Base-by-base conservation (phyloP, 1,284 basidiomycete species). In the Kwoniella shivajii region DNA sequence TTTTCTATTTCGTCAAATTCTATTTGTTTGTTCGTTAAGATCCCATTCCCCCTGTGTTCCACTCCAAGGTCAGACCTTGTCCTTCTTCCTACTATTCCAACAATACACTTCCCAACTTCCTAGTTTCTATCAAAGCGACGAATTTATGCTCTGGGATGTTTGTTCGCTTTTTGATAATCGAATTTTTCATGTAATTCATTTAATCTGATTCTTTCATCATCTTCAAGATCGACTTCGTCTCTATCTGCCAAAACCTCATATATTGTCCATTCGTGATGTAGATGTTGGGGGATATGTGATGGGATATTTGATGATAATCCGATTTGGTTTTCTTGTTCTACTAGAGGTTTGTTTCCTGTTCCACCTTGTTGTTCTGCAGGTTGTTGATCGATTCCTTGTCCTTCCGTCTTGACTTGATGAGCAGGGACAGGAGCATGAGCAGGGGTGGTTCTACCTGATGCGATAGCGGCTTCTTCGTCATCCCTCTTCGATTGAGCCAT, bases 231-330 rank as follows among this genome's bases (percentile, higher is more conserved):
- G 6, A 67, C 65, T 61, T 72, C 68, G 48, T 74, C 72, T 18
- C 72, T 44, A 39, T 71, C 65, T 16, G 72, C 71, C 27, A 74
- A 52, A 34, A 59, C 61, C 34, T 64, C 62, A 54, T 72, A 74
- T 20, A 60, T 56, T 5, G 63, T 56, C 65, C 67, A 73, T 33
- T 69, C 66, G 45, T 69, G 61, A 45, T 71, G 55, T 18, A 61
- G 24, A 13, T 59, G 57, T 24, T 37, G 34, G 47, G 62, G 60
- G 46, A 47, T 44, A 50, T 52, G 34, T 16, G 53, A 36, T 30
- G 56, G 44, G 44, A 53, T 47, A 7, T 31, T 11, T 31, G 18
- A 29, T 54, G 43, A 26, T 30, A 14, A 37, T 46, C n/a, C n/a
- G n/a, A 33, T 33, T 9, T 14, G 38, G 6, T 49, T 42, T 22